Base-by-base conservation (phyloP, 257 asterid genomes). In the Nicotiana noctiflora region DNA sequence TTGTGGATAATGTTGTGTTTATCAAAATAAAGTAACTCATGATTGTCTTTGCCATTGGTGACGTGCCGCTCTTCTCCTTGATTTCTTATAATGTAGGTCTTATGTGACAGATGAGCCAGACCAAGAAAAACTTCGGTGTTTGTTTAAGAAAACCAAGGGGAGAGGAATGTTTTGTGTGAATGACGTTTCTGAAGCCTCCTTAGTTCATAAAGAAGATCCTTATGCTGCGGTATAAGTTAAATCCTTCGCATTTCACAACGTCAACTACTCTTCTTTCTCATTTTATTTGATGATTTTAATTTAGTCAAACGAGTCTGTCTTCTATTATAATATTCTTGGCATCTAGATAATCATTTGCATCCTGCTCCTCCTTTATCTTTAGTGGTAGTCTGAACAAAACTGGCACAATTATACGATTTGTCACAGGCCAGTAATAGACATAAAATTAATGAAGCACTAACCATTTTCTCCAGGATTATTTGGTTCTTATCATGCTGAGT, bases 201-300 rank as follows among this genome's bases (percentile, higher is more conserved):
- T 95, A 86, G 84, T 95, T 89, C 94, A 91, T 85, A 88, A 79
- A 77, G 99, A 95, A 90, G 96, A 93, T 83, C 98, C 98, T 76
- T 89, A 88, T 85, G 94, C 97, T 75, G 99, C 92, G 91, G 99
- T 95, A 93, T 61, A 85, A 77, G 62, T 79, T 77, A 67, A 13
- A 21, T 76, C 52, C 57, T 68, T 31, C 18, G 51, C 66, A 21
- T 53, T 77, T 56, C n/a, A 76, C 56, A 17, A 80, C 23, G 62
- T 68, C 46, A n/a, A 25, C 29, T 64, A 81, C 80, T 25, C 31
- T 21, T 72, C 56, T 29, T 64, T 23, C 1, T 49, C 8, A 4
- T n/a, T 61, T 29, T 12, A 6, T 74, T 74, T 25, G 60, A 46
- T 8, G 14, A 46, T 19, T 72, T 2, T 72, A 46, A 46, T 46